Evolutionary conservation across 2,329 filamentous ascomycete species (phyloP).

Genomic region (Aspergillus bombycis): DNA sequence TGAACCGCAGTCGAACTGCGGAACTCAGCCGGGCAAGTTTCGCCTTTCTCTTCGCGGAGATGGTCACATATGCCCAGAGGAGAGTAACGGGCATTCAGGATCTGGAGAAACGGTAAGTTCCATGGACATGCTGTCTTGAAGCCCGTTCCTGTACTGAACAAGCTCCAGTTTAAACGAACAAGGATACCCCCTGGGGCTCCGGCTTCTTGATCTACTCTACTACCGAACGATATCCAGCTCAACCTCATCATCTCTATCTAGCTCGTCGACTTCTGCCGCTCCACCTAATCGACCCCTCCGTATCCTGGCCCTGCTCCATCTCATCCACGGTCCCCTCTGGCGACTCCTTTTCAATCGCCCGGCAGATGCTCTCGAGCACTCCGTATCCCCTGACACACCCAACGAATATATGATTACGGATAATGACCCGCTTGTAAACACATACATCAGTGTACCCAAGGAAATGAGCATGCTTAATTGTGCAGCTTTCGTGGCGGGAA

Average conservation of each 20-base stretch:
- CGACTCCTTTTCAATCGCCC: slow-evolving; percentile 87
- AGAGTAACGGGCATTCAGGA: slow-evolving; percentile 91
- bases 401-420: slow-evolving; percentile 99
- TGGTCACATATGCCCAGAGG: slow-evolving; percentile 92
- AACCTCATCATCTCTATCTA: slow-evolving; percentile 84
- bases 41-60: slow-evolving; percentile 93
- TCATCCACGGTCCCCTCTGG: slow-evolving; percentile 93
- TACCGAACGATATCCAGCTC: slow-evolving; percentile 79
- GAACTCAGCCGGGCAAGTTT: slow-evolving; percentile 94
- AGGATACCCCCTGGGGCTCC: slow-evolving; percentile 91
- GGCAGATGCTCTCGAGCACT: slow-evolving; percentile 91
- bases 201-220: slow-evolving; percentile 91
- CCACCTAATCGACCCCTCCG: slow-evolving; percentile 78
- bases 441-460: slow-evolving; percentile 87
- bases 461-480: slow-evolving; percentile 98
- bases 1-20: slow-evolving; percentile 84
- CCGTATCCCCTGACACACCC: slow-evolving; percentile 75
- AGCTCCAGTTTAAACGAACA: slow-evolving; percentile 75
- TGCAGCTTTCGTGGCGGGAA: slow-evolving; percentile 90
- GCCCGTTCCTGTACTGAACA: not conserved
- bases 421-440: slow-evolving; percentile 95
- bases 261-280: slow-evolving; percentile 70
- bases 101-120: slow-evolving; percentile 79
- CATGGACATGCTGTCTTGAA: not conserved
- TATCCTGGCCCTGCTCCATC: slow-evolving; percentile 88